Base-by-base conservation (phyloP, 495 filamentous ascomycete genomes). In the Aspergillus sparsus region DNA sequence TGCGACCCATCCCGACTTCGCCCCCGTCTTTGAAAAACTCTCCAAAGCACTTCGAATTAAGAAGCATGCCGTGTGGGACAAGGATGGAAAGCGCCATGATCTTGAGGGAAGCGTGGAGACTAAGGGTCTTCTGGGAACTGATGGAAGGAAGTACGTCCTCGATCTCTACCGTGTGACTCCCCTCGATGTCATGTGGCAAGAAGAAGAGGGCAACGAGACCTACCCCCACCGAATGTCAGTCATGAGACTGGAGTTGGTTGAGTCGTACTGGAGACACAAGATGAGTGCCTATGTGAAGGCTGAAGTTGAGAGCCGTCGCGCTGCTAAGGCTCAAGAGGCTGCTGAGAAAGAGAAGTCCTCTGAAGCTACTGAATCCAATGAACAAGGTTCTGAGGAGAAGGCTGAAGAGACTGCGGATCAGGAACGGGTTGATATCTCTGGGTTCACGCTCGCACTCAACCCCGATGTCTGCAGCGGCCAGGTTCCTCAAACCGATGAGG, bases 171-270 rank as follows among this genome's bases (percentile, higher is more conserved):
- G 95, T 58, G 86, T 97, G 56, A 94, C 95, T 10, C 95, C 95
- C 27, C 71, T 98, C 50, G 95, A 99, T 80, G 86, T 96, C 49
- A 69, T 76, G 34, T 99, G 95, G 91, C 82, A 97, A 62, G 92
- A 98, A 65, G 86, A 90, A 70, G 74, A 87, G 61, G 80, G 81
- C 64, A 77, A 78, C 52, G 78, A 77, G 15, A 80, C 79, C 39
- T 98, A 99, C 71, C 95, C 94, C 55, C 95, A 99, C 76, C 85
- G 90, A 13, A 97, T 99, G 93, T 89, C 93, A 5, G 89, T 96
- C 18, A 77, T 99, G 55, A 83, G 95, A 66, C 82, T 90, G 41
- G 95, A 99, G 76, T 78, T 98, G 27, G 84, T 99, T 42, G 93
- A 98, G 63, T 74, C 85, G 7, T 88, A 90, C 74, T 88, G 89